A percentile compares a stretch with the other conserved stretches of the same genome.
phyloP scores from a whole-genome alignment of 768 basidiomycete genomes.

The Tulasnella sp. region DNA sequence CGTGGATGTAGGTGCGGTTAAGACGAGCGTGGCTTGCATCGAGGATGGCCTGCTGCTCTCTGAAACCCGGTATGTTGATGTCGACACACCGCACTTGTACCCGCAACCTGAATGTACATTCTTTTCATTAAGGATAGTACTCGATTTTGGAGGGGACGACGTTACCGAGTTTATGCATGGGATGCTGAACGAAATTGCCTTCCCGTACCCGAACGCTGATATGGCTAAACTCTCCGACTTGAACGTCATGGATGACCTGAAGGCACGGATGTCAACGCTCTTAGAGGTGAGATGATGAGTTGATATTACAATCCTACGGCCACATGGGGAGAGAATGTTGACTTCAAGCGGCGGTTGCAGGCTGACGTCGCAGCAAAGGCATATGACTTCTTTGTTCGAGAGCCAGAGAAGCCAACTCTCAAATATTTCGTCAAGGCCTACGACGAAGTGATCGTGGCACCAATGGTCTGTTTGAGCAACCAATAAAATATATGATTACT shows the following conservation, averaged over 20 bases:
- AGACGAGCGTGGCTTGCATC: slow-evolving; percentile 80
- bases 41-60: slow-evolving; percentile 84
- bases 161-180: slow-evolving; percentile 82
- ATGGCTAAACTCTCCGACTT: slow-evolving; percentile 73
- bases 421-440: slow-evolving; percentile 88
- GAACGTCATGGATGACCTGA: slow-evolving; percentile 85
- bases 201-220: slow-evolving; percentile 81
- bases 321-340: too few species aligned
- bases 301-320: too few species aligned
- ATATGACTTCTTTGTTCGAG: slow-evolving; percentile 80
- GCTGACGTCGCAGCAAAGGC: slow-evolving; percentile 80
- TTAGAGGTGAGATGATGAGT: slow-evolving; percentile 58
- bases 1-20: slow-evolving; percentile 82
- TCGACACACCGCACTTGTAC: too few species aligned
- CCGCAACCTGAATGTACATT: slow-evolving; percentile 22
- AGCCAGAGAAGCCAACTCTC: slow-evolving; percentile 60
- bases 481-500: too few species aligned
- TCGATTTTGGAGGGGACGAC: slow-evolving; percentile 90
- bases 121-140: slow-evolving; percentile 61
- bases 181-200: slow-evolving; percentile 64
- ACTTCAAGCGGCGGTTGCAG: too few species aligned
- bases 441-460: slow-evolving; percentile 89
- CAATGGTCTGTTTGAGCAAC: slow-evolving; percentile 68
- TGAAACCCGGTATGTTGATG: slow-evolving; percentile 66
- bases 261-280: slow-evolving; percentile 71